These are phyloP conservation scores for Lachnellula hyalina DNA, from an alignment of 2,329 filamentous ascomycete genomes.

Conservation along the genomic window DNA sequence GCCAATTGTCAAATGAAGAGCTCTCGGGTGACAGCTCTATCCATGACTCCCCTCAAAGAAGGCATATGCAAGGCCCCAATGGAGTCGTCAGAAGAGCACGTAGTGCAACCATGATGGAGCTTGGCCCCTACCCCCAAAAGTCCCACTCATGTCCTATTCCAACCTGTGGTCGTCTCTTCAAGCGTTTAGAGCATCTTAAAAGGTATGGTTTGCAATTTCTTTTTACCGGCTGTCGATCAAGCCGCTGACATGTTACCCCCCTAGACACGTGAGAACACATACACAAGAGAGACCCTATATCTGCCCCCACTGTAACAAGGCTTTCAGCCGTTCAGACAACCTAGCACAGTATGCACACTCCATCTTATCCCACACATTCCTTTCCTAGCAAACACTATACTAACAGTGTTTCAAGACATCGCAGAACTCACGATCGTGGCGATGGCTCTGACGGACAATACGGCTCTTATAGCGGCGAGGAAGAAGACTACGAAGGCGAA, in stretches of 20 bases:
- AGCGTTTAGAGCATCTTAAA: conserved; percentile 98
- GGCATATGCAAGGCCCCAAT: conserved; percentile 64
- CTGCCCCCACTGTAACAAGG: conserved; percentile 97
- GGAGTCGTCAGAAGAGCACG: conserved; percentile 83
- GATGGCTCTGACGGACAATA: conserved; percentile 61
- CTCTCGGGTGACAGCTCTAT: conserved; percentile 52
- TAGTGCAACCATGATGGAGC: conserved; percentile 93
- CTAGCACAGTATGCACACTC: conserved; percentile 76
- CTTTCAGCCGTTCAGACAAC: conserved; percentile 97
- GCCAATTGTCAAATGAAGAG: conserved; percentile 58
- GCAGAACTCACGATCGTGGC: conserved; percentile 76
- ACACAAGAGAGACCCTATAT: conserved; percentile 98
- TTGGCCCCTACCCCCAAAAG: conserved; percentile 94
- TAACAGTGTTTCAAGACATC: conserved; percentile 46
- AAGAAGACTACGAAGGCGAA: conserved; percentile 77
- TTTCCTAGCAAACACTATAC: conserved; percentile 13
- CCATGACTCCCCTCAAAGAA: conserved; percentile 54
- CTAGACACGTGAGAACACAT: conserved; percentile 96
- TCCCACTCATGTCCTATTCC: conserved; percentile 99
- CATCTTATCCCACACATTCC: conserved; percentile 20
- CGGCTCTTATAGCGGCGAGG: conserved; percentile 57
- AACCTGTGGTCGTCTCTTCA: conserved; percentile 94
- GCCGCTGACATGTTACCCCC: conserved; percentile 44
- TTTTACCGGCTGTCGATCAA: conserved; percentile 33
- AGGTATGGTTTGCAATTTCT: conserved; percentile 62